A percentile compares a stretch with the other conserved stretches of the same genome.
Conservation (phyloP, 2,329 filamentous ascomycete genomes). For the Sporothrix euskadiensis region DNA sequence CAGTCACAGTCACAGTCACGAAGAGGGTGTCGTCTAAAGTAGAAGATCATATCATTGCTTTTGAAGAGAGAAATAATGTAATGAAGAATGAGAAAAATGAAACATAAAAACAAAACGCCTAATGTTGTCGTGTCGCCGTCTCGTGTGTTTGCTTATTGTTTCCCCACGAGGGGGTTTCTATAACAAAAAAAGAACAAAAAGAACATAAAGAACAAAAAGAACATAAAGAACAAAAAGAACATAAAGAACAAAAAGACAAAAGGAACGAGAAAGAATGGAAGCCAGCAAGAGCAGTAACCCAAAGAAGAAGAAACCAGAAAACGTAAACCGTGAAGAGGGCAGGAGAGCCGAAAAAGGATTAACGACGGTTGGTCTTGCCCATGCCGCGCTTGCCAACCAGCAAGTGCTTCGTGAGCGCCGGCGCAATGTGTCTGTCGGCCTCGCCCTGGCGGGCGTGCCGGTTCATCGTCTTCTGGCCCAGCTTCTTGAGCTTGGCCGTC, state of each 20-base stretch:
- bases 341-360: conserved; percentile 37
- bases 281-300: neutral
- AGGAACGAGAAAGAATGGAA: neutral
- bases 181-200: neutral
- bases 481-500: conserved; percentile 77
- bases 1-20: neutral
- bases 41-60: conserved; percentile 20
- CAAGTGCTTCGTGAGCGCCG: conserved; percentile 85
- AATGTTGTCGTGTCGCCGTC: conserved; percentile 21
- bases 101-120: conserved; percentile 1
- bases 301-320: neutral
- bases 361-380: conserved; percentile 79
- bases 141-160: conserved; percentile 14
- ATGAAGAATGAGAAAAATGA: neutral
- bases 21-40: neutral
- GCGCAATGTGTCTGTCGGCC: conserved; percentile 85
- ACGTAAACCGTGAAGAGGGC: neutral
- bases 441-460: conserved; percentile 96
- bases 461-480: conserved; percentile 98
- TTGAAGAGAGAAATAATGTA: neutral
- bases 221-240: no score
- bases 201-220: no score
- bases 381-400: conserved; percentile 91
- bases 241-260: no score
- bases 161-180: conserved; percentile 12